Base-by-base conservation (phyloP, 805 yeast species). In the Lachancea sp. region DNA sequence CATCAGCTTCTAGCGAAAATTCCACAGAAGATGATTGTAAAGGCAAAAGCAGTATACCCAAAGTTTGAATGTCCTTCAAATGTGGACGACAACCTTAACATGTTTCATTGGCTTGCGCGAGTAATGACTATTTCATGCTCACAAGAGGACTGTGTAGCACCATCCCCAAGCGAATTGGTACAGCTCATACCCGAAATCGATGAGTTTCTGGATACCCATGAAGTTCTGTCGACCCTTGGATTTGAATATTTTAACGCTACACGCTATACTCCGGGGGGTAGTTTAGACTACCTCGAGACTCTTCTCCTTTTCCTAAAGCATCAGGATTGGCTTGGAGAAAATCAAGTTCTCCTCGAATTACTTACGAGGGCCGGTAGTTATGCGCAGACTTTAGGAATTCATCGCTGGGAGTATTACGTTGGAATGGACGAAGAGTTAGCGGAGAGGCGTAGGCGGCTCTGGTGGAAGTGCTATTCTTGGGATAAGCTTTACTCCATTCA, bases 331-430 rank as follows among this genome's bases (percentile, higher is more conserved):
- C 24, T 52, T 23, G 50, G 51, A 3, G 61, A 58, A 36, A 33
- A 22, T 23, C 49, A 36, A 18, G 32, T 34, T 19, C 39, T 42
- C n/a, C 23, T 35, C 13, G 40, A 17, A 12, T 34, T 35, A 8
- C 13, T 36, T 18, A 23, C 42, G 16, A 32, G 50, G 13, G 55
- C 57, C 2, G 33, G 52, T 2, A 48, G 49, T 24, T 49, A 50
- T 33, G 57, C 61, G 4, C 39, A 44, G 12, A 47, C 38, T n/a
- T 39, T 51, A 37, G 65, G 65, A 4, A 41, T 60, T 3, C 46
- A 52, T 8, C 49, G 62, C 13, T 61, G 65, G 65, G 65, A 61
- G 34, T 57, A 40, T 36, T 58, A 58, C 39, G 56, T 58, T n/a
- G 63, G 63, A 5, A 35, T 60, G 38, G 56, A 54, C 35, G 63